Evolutionary conservation across 1,284 basidiomycete species (phyloP), one percentile per base, ranked within the genome.

Genomic region (Melampsora medusae): DNA sequence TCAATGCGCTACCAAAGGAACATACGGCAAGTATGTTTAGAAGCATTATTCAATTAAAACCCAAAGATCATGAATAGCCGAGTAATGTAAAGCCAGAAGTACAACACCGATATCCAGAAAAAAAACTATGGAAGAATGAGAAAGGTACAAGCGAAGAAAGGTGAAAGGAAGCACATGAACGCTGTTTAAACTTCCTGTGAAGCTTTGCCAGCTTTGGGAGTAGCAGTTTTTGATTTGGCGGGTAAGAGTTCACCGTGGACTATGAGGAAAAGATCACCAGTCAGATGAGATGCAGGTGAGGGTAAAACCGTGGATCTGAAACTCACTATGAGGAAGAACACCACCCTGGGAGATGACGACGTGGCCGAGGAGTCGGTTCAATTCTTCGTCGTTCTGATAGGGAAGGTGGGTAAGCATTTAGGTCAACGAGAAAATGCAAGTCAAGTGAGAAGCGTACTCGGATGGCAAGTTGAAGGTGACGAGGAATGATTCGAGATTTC

Each of bases 341-440:
- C 92, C 92, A 85, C 92, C 92, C 82, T 94, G 92, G 31, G 90
- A 92, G 85, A 94, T 93, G 82, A 92, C 89, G 79, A 93, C 92
- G 80, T 89, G 87, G 67, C 92, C 92, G 65, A 94, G 87, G 62
- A 92, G 88, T 81, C 88, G 90, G 84, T 89, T 88, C 81, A 90
- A 82, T 81, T 84, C 83, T 79, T 84, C 83, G 69, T 84, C 83
- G 79, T 81, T 81, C 73, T 76, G 46, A n/a, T 12, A 10, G 19
- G 25, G 17, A 31, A n/a, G 19, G 28, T 33, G 19, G 9, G 4
- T 25, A 17, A 60, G 28, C 38, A n/a, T 17, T 14, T 38, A 28
- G 33, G 25, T 62, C 16, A 33, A 16, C 17, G 28, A 25, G 7
- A 25, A 42, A 9, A 16, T 17, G 2, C 9, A 28, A 7, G 5